Evolutionary conservation across 371 early-diverging fungal genomes (phyloP).

Genomic region (Mucor velutinosus): DNA sequence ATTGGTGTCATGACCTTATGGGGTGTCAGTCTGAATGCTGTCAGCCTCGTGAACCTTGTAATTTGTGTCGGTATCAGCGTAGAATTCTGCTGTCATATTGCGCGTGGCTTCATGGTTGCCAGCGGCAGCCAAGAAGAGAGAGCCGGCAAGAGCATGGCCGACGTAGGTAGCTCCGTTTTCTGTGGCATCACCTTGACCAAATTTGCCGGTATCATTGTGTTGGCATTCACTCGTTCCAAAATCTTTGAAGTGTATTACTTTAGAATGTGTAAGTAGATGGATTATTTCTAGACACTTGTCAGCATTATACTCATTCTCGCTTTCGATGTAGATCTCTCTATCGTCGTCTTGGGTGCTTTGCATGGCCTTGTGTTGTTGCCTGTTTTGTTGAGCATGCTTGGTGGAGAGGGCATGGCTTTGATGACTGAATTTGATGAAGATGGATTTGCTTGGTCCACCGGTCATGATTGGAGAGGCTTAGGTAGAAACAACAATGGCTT

Average conservation of each 20-base stretch:
- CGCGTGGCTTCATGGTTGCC: slow-evolving; percentile 64
- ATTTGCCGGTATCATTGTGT: slow-evolving; percentile 71
- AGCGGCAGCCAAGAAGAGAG: slow-evolving; percentile 48
- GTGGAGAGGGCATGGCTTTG: slow-evolving; percentile 55
- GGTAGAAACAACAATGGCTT: slow-evolving; percentile 26
- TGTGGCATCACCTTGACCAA: slow-evolving; percentile 79
- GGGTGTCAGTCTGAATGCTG: slow-evolving; percentile 71
- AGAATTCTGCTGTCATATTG: slow-evolving; percentile 78
- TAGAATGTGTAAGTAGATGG: slow-evolving; percentile 61
- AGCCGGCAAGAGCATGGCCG: slow-evolving; percentile 55
- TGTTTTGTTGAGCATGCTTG: slow-evolving; percentile 61
- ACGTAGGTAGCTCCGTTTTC: slow-evolving; percentile 76
- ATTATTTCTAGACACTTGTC: neutral
- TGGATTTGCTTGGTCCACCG: slow-evolving; percentile 48
- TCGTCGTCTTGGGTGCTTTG: slow-evolving; percentile 69
- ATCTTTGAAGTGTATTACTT: slow-evolving; percentile 82
- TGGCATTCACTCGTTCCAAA: slow-evolving; percentile 74
- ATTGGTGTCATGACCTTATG: slow-evolving; percentile 71
- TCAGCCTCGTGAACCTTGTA: slow-evolving; percentile 75
- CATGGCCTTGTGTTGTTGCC: slow-evolving; percentile 77
- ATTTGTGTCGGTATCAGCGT: slow-evolving; percentile 81
- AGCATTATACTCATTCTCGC: neutral
- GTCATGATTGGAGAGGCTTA: slow-evolving; percentile 19
- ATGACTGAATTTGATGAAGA: slow-evolving; percentile 54
- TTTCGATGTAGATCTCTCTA: slow-evolving; percentile 52